Percentiles rank a stretch among this genome's conserved stretches.
These are phyloP conservation scores for Pachysandra terminalis DNA, from an alignment of 164 flowering plant genomes.

Conservation along the genomic window DNA sequence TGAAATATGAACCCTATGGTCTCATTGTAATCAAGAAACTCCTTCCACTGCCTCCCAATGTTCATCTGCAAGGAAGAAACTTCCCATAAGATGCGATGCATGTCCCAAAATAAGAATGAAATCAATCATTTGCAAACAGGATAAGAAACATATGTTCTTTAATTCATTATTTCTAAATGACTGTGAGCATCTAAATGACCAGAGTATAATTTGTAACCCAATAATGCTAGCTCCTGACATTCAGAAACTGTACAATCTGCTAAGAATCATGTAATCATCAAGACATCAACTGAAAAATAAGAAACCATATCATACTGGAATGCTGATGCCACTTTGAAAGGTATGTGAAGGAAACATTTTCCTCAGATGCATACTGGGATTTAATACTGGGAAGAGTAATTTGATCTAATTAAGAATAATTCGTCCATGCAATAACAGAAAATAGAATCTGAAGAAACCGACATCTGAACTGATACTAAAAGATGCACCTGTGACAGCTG, in stretches of 20 bases:
- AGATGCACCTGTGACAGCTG: too few relatives aligned
- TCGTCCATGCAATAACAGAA: neutral
- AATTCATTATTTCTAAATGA: too few relatives aligned
- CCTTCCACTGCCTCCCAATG: slow-evolving; percentile 88
- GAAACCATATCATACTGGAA: neutral
- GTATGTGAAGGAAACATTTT: neutral
- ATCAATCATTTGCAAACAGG: neutral
- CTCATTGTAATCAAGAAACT: slow-evolving; percentile 63
- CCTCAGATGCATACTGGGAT: too few relatives aligned
- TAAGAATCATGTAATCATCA: neutral
- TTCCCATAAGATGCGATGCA: neutral
- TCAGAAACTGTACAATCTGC: neutral
- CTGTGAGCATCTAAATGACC: neutral
- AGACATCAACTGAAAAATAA: neutral
- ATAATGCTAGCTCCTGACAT: neutral
- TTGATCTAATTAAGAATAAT: neutral
- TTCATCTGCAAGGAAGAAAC: slow-evolving; percentile 32
- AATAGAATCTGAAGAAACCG: neutral
- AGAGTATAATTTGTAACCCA: neutral
- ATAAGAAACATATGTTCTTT: neutral
- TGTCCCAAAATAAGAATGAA: neutral
- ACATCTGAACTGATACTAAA: too few relatives aligned
- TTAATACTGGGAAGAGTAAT: neutral
- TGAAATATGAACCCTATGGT: slow-evolving; percentile 60
- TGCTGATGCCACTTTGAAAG: neutral